Conservation (phyloP, 805 yeast genomes). For the Candida odintsovae region DNA sequence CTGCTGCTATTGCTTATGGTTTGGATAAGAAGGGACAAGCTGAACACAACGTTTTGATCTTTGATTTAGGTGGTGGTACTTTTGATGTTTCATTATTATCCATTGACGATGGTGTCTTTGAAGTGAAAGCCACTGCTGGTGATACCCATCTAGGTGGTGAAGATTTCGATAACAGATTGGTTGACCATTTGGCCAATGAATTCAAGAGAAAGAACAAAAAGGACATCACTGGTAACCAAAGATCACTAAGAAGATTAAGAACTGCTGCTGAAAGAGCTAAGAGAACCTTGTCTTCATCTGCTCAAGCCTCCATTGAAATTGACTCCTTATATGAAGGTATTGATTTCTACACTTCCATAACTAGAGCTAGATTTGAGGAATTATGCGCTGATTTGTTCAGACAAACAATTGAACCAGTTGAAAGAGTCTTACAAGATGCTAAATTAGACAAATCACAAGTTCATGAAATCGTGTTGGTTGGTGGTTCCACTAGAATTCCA, state of each 20-base stretch:
- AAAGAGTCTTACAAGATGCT: conserved; percentile 90
- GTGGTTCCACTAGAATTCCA: conserved; percentile 99
- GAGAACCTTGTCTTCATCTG: conserved; percentile 96
- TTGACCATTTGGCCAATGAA: conserved; percentile 87
- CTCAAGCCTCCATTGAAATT: conserved; percentile 94
- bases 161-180: conserved; percentile 96
- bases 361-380: conserved; percentile 99
- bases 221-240: conserved; percentile 88
- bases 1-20: conserved; percentile 99
- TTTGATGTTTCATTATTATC: conserved; percentile 93
- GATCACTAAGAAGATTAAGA: conserved; percentile 97
- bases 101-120: conserved; percentile 94
- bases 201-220: conserved; percentile 98
- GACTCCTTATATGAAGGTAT: conserved; percentile 96
- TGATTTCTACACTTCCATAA: conserved; percentile 95
- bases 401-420: conserved; percentile 93
- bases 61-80: conserved; percentile 99
- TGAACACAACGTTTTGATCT: conserved; percentile 87
- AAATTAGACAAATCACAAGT: conserved; percentile 90
- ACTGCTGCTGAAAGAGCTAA: conserved; percentile 99
- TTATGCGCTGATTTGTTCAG: conserved; percentile 94
- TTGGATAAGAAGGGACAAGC: conserved; percentile 55
- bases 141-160: conserved; percentile 97
- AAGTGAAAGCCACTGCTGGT: conserved; percentile 86
- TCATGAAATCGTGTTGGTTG: conserved; percentile 92